A percentile compares a stretch with the other conserved stretches of the same genome.
Conservation (phyloP, 73 alveolate genomes). For the Paramecium primaurelia region DNA sequence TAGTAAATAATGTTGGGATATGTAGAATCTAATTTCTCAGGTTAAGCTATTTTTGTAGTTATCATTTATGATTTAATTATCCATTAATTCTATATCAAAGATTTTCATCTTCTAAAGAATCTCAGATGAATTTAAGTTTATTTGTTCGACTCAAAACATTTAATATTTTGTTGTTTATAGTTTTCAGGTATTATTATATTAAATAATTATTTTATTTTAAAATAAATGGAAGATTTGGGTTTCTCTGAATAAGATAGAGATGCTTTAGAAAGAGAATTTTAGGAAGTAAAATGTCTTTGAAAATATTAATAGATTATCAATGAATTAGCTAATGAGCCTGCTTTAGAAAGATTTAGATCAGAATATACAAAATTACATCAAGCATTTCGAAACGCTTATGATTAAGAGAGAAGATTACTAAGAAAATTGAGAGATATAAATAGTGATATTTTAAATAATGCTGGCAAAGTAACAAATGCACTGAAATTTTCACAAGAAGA, state of each 20-base stretch:
- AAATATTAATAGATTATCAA: constrained; percentile 63
- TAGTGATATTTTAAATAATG: constrained; percentile 75
- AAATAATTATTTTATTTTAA: neutral
- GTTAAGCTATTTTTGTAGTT: neutral
- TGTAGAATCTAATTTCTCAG: neutral
- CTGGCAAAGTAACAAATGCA: constrained; percentile 82
- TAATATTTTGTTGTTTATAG: neutral
- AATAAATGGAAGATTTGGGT: constrained; percentile 40
- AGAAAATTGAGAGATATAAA: constrained; percentile 75
- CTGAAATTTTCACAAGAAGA: constrained; percentile 80
- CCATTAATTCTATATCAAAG: neutral
- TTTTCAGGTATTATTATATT: neutral
- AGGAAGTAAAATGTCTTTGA: constrained; percentile 30
- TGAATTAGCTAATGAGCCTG: constrained; percentile 83
- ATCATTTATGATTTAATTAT: neutral
- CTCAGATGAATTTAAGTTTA: neutral
- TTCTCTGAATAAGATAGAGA: constrained; percentile 55
- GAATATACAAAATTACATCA: constrained; percentile 89
- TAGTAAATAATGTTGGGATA: neutral
- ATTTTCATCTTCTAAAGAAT: neutral
- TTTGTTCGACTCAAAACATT: neutral
- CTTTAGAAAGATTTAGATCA: constrained; percentile 85
- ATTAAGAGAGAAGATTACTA: constrained; percentile 77
- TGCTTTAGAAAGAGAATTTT: constrained; percentile 71
- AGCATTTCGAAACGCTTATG: constrained; percentile 88